Conservation (phyloP, 805 yeast genomes). For the Brettanomyces nanus region DNA sequence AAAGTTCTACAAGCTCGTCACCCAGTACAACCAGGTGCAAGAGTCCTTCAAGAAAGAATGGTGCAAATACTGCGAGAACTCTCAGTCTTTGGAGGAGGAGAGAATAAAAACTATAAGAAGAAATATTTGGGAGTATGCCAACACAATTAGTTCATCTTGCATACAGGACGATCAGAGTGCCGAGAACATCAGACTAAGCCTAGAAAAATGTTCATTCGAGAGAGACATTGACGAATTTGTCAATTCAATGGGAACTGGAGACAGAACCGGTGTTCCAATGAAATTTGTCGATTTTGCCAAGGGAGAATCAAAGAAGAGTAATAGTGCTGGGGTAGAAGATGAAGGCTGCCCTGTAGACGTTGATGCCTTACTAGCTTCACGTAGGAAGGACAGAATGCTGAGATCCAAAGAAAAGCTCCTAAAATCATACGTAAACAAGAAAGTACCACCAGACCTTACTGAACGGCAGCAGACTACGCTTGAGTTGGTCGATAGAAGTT, state of each 20-base stretch:
- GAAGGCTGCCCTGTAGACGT: slow-evolving; percentile 3
- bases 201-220: slow-evolving; percentile 61
- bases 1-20: slow-evolving; percentile 50
- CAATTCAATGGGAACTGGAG: slow-evolving; percentile 54
- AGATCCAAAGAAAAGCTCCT: slow-evolving; percentile 2
- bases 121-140: slow-evolving; percentile 72
- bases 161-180: slow-evolving; percentile 72
- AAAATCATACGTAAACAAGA: slow-evolving; percentile 8
- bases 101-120: slow-evolving; percentile 61
- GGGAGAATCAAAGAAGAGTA: slow-evolving; percentile 11
- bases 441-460: slow-evolving; percentile 23
- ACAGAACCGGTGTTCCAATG: slow-evolving; percentile 49
- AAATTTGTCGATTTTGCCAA: slow-evolving; percentile 52
- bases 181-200: slow-evolving; percentile 56
- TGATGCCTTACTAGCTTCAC: slow-evolving; percentile 11
- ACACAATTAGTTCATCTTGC: slow-evolving; percentile 65
- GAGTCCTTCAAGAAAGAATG: slow-evolving; percentile 68
- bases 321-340: not conserved
- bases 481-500: slow-evolving; percentile 20
- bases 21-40: slow-evolving; percentile 45
- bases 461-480: slow-evolving; percentile 19
- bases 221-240: slow-evolving; percentile 52
- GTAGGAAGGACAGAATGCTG: slow-evolving; percentile 7
- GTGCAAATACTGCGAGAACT: slow-evolving; percentile 51
- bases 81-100: slow-evolving; percentile 65